Evolutionary conservation across 129 eudicot genomes (phyloP).

Genomic region (Heracleum sosnowskyi): DNA sequence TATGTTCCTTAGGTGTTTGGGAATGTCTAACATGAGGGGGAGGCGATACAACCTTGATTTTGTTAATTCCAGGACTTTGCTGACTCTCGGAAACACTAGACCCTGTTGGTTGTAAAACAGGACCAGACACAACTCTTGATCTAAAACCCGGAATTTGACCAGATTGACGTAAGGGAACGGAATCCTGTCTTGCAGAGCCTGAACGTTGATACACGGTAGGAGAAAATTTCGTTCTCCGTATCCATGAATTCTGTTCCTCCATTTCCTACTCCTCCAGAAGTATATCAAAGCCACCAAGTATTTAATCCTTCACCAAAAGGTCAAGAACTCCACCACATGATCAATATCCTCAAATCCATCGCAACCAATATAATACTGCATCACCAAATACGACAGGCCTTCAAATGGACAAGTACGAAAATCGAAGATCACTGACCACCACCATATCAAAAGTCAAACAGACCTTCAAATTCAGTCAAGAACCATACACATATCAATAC

Average conservation of each 20-base stretch:
- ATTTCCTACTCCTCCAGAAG: conserved; percentile 24
- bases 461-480: not conserved
- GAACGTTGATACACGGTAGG: conserved; percentile 75
- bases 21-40: not conserved
- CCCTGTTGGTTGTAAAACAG: conserved; percentile 21
- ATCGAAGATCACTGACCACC: not conserved
- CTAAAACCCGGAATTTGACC: conserved; percentile 28
- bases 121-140: conserved; percentile 32
- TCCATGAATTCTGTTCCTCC: conserved; percentile 83
- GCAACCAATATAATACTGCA: conserved; percentile 9
- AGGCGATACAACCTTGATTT: not conserved
- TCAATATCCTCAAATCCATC: conserved; percentile 18
- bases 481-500: not conserved
- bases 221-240: conserved; percentile 78
- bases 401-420: not conserved
- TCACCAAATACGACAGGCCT: conserved; percentile 1
- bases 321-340: conserved; percentile 14
- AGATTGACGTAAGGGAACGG: conserved; percentile 29
- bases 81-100: conserved; percentile 17
- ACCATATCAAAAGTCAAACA: not conserved
- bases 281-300: not conserved
- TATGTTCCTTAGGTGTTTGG: not conserved
- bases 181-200: conserved; percentile 52
- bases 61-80: conserved; percentile 24
- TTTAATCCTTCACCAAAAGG: conserved; percentile 9